Evolutionary conservation across 176 grass and related monocot genomes (phyloP), one percentile per base, ranked within the genome.

Genomic region (Oryza coarctata): DNA sequence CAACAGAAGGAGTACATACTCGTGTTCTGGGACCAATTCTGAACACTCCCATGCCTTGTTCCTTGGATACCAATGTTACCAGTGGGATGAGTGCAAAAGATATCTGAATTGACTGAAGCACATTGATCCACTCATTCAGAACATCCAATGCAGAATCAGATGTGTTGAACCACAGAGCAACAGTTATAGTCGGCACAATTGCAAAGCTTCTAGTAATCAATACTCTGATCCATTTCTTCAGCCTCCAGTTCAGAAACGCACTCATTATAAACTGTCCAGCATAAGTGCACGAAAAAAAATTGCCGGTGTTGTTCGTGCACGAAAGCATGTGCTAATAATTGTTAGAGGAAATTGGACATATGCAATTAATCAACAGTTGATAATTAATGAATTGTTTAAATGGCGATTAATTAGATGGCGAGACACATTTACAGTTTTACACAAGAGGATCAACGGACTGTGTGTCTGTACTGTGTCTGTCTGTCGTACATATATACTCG

Each of bases 191-290:
- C 25, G 95, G 95, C 70, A 95, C 81, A 33, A 95, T 98, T 3
- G 95, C 95, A 52, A 94, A 94, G 68, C 92, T 93, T 81, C 95
- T 80, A 35, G 95, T 98, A 63, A 98, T 91, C 82, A 98, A 88
- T 12, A 92, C 90, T 34, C 95, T 82, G 12, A 91, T 41, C 92
- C 95, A 98, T 86, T 94, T 98, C 66, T 98, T 94, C 77, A 98
- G 25, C 17, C 87, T 68, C 52, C 94, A 87, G 70, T 94, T 91
- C 26, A 94, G 75, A 70, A 98, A 93, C 31, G 90, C 95, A 44
- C 93, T 90, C 95, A 98, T 98, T 74, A 98, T 98, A 57, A 94
- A 98, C 71, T 98, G 95, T 32, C 95, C 95, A 9, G 92, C 90
- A 73, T 98, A 98, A n/a, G n/a, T n/a, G n/a, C n/a, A n/a, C n/a